These are phyloP conservation scores for Penicillium freii DNA, from an alignment of 2,329 filamentous ascomycete species.

Conservation along the genomic window DNA sequence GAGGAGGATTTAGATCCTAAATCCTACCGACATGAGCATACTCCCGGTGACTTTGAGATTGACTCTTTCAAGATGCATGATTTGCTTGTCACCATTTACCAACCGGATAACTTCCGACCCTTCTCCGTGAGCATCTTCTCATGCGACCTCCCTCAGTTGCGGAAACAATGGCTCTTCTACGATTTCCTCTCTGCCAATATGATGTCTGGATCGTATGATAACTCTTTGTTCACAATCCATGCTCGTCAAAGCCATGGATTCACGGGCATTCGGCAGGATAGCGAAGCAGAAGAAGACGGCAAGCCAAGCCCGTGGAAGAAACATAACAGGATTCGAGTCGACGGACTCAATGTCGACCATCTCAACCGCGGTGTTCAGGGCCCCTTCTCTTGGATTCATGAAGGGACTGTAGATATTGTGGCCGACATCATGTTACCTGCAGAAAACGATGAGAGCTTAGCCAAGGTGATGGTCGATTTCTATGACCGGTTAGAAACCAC, in stretches of 20 bases:
- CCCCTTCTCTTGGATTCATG: conserved; percentile 95
- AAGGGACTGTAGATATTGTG: conserved; percentile 94
- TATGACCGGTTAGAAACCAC: conserved; percentile 95
- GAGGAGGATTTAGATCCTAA: conserved; percentile 72
- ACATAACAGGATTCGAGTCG: conserved; percentile 86
- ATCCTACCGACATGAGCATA: conserved; percentile 81
- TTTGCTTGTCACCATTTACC: conserved; percentile 84
- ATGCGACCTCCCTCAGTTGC: conserved; percentile 85
- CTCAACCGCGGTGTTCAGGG: conserved; percentile 90
- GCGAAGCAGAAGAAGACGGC: conserved; percentile 58
- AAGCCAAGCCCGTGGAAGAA: conserved; percentile 86
- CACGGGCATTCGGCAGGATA: conserved; percentile 60
- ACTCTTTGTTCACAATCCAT: conserved; percentile 95
- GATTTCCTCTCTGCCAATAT: conserved; percentile 93
- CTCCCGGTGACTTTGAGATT: conserved; percentile 93
- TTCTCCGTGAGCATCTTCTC: conserved; percentile 95
- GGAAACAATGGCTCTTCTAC: conserved; percentile 97
- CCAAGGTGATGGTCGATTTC: conserved; percentile 94
- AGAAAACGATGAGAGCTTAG: conserved; percentile 82
- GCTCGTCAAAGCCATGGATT: conserved; percentile 84
- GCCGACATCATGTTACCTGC: conserved; percentile 92
- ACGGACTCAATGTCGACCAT: conserved; percentile 92
- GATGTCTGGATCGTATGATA: conserved; percentile 93
- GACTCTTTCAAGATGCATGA: conserved; percentile 97
- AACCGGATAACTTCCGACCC: conserved; percentile 86